Percentiles rank a stretch among this genome's conserved stretches.
Evolutionary conservation across 495 filamentous ascomycete genomes (phyloP).

Genomic region (Melanomma pulvis-pyrius): DNA sequence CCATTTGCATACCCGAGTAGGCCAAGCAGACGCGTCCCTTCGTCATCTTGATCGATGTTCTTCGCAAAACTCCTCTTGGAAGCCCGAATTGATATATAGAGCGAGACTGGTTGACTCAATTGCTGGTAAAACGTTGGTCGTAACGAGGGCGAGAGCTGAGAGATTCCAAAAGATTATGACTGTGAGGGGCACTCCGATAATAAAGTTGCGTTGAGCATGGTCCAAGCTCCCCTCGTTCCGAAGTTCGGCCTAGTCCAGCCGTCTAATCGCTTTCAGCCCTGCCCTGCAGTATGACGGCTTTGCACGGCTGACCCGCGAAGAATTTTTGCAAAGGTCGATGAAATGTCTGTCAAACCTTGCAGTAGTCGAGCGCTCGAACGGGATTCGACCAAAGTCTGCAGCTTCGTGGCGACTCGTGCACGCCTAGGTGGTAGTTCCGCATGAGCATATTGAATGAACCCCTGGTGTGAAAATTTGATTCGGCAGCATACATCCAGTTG

Average conservation of each 20-base stretch:
- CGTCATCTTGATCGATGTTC: conserved; percentile 10
- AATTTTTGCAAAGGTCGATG: neutral
- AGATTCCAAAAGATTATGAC: no score
- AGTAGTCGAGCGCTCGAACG: neutral
- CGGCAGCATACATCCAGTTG: neutral
- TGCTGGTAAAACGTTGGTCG: no score
- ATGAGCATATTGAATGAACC: no score
- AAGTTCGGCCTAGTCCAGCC: conserved; percentile 23
- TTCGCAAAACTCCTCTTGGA: no score
- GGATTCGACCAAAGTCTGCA: neutral
- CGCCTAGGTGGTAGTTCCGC: neutral
- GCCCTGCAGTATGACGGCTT: conserved; percentile 21
- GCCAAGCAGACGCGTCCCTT: conserved; percentile 37
- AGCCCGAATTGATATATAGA: no score
- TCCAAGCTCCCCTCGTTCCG: conserved; percentile 26
- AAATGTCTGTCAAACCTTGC: neutral
- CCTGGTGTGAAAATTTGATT: neutral
- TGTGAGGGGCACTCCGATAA: conserved; percentile 11
- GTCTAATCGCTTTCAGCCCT: neutral
- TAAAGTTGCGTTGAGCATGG: conserved; percentile 19
- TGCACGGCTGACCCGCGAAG: neutral
- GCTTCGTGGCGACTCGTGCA: neutral
- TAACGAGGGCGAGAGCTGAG: no score
- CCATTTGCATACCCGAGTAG: conserved; percentile 25
- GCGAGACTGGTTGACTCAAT: no score